Evolutionary conservation across 805 yeast genomes (phyloP).

Genomic region (Myxozyma neotropica): DNA sequence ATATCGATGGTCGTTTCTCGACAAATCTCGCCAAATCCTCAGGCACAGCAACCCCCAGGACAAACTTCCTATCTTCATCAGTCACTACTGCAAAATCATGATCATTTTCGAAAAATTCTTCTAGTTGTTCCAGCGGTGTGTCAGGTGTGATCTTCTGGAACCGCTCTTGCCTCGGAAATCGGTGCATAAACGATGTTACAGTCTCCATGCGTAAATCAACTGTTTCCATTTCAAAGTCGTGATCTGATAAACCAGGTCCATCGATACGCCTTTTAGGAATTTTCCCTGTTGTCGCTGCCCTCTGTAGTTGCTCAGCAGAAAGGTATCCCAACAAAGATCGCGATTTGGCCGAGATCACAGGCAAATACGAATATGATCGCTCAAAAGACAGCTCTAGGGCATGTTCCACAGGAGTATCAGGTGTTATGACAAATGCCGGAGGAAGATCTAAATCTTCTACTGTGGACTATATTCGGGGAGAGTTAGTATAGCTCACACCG

Average conservation of each 20-base stretch:
- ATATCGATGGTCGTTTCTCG: constrained; percentile 47
- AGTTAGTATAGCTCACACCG: too few species aligned
- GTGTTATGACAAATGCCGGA: constrained; percentile 59
- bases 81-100: constrained; percentile 60
- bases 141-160: constrained; percentile 55
- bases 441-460: constrained; percentile 61
- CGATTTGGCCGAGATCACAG: constrained; percentile 54
- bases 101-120: constrained; percentile 51
- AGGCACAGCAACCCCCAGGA: constrained; percentile 61
- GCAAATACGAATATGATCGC: constrained; percentile 56
- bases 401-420: constrained; percentile 50
- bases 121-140: constrained; percentile 58
- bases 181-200: constrained; percentile 31
- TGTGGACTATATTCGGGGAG: constrained; percentile 55
- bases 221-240: constrained; percentile 38
- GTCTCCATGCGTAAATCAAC: constrained; percentile 1
- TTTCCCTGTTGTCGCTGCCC: constrained; percentile 40
- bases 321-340: constrained; percentile 55
- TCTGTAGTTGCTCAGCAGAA: constrained; percentile 47
- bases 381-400: constrained; percentile 61
- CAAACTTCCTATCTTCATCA: constrained; percentile 54
- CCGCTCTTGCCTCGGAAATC: constrained; percentile 37
- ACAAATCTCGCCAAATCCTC: constrained; percentile 51
- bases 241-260: not conserved
- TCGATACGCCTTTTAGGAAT: not conserved